Conservation (phyloP, 305 asterid species). For the Coffea humblotiana region DNA sequence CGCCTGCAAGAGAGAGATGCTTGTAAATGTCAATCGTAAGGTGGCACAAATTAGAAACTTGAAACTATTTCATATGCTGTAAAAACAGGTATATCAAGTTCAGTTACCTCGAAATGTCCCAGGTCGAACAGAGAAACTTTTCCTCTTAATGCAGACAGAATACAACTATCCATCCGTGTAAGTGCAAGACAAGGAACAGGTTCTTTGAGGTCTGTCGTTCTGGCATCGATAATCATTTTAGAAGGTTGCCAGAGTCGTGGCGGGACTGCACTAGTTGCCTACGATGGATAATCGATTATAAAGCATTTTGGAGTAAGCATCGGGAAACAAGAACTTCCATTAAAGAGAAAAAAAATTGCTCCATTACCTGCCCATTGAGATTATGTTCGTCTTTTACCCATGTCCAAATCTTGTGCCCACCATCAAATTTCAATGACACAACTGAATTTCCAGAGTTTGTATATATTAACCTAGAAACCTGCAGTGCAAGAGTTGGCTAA, state of each 20-base stretch:
- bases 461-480: slow-evolving; percentile 59
- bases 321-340: slow-evolving; percentile 5
- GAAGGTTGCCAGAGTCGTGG: slow-evolving; percentile 82
- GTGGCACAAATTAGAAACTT: not conserved
- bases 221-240: slow-evolving; percentile 70
- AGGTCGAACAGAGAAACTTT: slow-evolving; percentile 68
- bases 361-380: slow-evolving; percentile 45
- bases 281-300: slow-evolving; percentile 10
- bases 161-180: slow-evolving; percentile 67
- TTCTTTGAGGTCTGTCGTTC: slow-evolving; percentile 57
- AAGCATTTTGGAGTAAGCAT: not conserved
- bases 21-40: not conserved
- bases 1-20: slow-evolving; percentile 44
- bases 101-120: slow-evolving; percentile 75
- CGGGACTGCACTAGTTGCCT: slow-evolving; percentile 63
- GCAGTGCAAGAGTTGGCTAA: slow-evolving; percentile 23
- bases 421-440: slow-evolving; percentile 58
- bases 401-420: slow-evolving; percentile 76
- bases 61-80: not conserved
- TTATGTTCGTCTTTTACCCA: slow-evolving; percentile 53
- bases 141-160: slow-evolving; percentile 82
- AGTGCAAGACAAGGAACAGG: slow-evolving; percentile 74
- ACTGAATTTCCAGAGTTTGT: slow-evolving; percentile 62
- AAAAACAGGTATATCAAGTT: not conserved
- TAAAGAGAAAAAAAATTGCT: slow-evolving; percentile 3